Base-by-base conservation (phyloP, 163 green algal genomes). In the Scenedesmus sp. region DNA sequence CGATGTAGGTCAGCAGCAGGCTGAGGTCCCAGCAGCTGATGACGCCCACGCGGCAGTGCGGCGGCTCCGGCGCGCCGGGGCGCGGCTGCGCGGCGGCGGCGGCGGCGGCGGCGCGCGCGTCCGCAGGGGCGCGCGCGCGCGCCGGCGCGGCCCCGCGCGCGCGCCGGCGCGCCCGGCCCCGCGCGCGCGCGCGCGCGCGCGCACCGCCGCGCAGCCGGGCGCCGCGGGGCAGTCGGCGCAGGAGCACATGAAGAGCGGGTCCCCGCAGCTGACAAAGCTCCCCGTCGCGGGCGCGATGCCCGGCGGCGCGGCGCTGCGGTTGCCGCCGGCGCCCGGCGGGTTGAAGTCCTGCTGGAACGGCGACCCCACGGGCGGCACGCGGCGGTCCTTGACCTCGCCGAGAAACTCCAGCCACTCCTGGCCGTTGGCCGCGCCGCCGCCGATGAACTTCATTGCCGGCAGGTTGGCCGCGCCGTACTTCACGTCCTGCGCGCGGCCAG, bases 391-490 rank as follows among this genome's bases (percentile, higher is more conserved):
- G n/a, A 97, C 77, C 45, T 89, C 79, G 0, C 90, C 92, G 22
- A 97, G 82, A 77, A 97, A 97, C 10, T 94, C 90, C 54, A 97
- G 85, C 88, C 88, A 96, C 62, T 81, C 71, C 66, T 92, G 86
- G 63, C 90, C 93, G 85, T 87, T 92, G 11, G 77, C 60, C 1
- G 92, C 93, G 7, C 93, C 92, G 0, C 91, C 91, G 9, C 94
- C 94, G n/a, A 98, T 92, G 82, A 97, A 95, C 11, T 70, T 89
- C 91, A 98, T 96, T 66, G 94, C 93, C 29, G 85, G 85, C 39
- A 91, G 80, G 81, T 97, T 98, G 62, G 91, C 86, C 0, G 89
- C 79, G 0, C 92, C 87, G 77, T 95, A 97, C 48, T 96, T 96
- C 17, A 98, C 94, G 56, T 98, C 93, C 87, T 95, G 87, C 14